Evolutionary conservation across 352 stramenopile species (phyloP).

Genomic region (Globisporangium paddicum): DNA sequence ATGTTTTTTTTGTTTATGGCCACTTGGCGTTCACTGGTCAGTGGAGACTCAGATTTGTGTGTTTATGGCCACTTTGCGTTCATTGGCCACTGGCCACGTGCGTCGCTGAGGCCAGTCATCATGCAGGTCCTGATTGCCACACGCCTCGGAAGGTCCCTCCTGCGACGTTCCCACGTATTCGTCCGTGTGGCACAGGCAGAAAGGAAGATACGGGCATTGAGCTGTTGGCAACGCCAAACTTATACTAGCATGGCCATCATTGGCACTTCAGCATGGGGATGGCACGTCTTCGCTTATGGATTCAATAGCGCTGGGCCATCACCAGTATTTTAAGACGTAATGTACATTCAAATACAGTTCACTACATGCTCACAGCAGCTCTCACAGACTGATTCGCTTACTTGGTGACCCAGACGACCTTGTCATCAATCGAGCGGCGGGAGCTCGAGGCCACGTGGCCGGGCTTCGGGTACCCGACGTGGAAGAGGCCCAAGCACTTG

Average conservation of each 20-base stretch:
- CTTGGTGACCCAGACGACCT: slow-evolving; percentile 52
- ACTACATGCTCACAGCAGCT: no score
- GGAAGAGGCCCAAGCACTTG: slow-evolving; percentile 80
- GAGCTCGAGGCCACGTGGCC: slow-evolving; percentile 36
- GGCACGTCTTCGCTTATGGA: no score
- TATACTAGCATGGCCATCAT: no score
- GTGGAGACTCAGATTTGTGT: not conserved
- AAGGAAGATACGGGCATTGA: no score
- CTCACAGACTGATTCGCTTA: not conserved
- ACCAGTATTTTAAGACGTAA: no score
- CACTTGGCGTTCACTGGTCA: no score
- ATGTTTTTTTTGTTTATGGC: slow-evolving; percentile 12
- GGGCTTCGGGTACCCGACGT: slow-evolving; percentile 65
- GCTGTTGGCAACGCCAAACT: no score
- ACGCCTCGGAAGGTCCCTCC: not conserved
- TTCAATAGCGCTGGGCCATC: no score
- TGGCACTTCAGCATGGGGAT: no score
- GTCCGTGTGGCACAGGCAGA: no score
- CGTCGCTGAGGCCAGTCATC: not conserved
- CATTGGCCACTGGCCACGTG: slow-evolving; percentile 1
- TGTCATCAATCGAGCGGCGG: slow-evolving; percentile 64
- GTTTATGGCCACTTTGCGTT: not conserved
- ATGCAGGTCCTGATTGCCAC: not conserved
- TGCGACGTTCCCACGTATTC: not conserved
- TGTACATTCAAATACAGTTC: no score